Percentiles rank a stretch among this genome's conserved stretches.
phyloP scores from a whole-genome alignment of 1,284 basidiomycete genomes.

The Malassezia japonica region DNA sequence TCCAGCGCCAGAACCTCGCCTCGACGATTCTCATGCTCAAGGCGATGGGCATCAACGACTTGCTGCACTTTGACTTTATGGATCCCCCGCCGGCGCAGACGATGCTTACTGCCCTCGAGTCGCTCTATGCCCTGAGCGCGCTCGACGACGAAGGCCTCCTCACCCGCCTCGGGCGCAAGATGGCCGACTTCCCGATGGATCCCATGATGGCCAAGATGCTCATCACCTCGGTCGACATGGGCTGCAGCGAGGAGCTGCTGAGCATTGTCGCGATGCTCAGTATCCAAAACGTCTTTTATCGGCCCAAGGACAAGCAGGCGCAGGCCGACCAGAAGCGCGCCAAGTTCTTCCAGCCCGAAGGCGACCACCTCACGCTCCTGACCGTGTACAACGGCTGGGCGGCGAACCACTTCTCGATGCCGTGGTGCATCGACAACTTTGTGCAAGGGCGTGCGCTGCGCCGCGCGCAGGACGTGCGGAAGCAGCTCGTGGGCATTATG shows the following conservation, averaged over 20 bases:
- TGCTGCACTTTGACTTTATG: constrained; percentile 98
- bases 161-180: constrained; percentile 87
- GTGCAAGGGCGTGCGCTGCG: constrained; percentile 94
- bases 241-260: constrained; percentile 92
- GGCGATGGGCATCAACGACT: constrained; percentile 97
- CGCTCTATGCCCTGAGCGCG: constrained; percentile 85
- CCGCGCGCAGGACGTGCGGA: constrained; percentile 92
- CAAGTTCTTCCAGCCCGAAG: constrained; percentile 74
- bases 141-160: constrained; percentile 92
- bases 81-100: constrained; percentile 94
- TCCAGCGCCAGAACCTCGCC: constrained; percentile 87
- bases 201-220: constrained; percentile 94
- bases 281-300: constrained; percentile 91
- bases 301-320: constrained; percentile 96
- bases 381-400: constrained; percentile 99
- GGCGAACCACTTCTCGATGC: constrained; percentile 73
- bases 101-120: constrained; percentile 85
- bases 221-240: constrained; percentile 87
- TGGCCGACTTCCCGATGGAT: constrained; percentile 99
- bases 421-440: constrained; percentile 73
- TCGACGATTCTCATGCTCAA: constrained; percentile 90
- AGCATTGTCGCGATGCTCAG: constrained; percentile 96
- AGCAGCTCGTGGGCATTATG: constrained; percentile 96
- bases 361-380: constrained; percentile 86
- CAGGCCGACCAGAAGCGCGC: constrained; percentile 99